Evolutionary conservation across 306 rosid species (phyloP).

Genomic region (Cicer bijugum): DNA sequence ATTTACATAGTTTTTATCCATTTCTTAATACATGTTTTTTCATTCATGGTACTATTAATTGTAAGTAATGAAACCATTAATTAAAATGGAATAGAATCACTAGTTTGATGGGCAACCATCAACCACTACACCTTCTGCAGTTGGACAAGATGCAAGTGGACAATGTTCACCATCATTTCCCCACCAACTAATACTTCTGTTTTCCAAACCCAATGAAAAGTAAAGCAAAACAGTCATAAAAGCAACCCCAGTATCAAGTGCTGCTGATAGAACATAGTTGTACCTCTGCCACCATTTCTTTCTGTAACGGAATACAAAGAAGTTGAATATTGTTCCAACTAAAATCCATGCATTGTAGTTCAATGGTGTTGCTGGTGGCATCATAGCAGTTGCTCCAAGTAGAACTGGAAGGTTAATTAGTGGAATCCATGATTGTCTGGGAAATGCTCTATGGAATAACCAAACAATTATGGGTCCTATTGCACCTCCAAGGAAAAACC

Average conservation of each 20-base stretch:
- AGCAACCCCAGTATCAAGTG: conserved; percentile 87
- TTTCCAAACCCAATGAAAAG: conserved; percentile 62
- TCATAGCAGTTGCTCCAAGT: conserved; percentile 71
- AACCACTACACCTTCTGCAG: conserved; percentile 62
- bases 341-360: conserved; percentile 82
- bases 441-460: conserved; percentile 70
- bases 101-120: conserved; percentile 60
- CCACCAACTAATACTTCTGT: conserved; percentile 69
- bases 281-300: conserved; percentile 93
- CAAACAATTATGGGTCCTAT: conserved; percentile 73
- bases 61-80: conserved; percentile 13
- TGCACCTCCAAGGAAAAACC: conserved; percentile 88
- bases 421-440: conserved; percentile 74
- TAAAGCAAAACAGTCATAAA: conserved; percentile 75
- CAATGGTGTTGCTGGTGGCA: conserved; percentile 83
- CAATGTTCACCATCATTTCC: conserved; percentile 78
- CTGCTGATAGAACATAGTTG: conserved; percentile 82
- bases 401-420: conserved; percentile 86
- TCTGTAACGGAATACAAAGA: conserved; percentile 74
- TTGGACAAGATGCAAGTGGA: conserved; percentile 69
- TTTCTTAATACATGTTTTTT: conserved; percentile 4
- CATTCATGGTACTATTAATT: background rate
- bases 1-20: conserved; percentile 11
- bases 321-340: conserved; percentile 75
- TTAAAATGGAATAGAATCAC: conserved; percentile 16